A percentile compares a stretch with the other conserved stretches of the same genome.
phyloP scores from a whole-genome alignment of 1,139 yeast genomes.

The Pichia cactophila region DNA sequence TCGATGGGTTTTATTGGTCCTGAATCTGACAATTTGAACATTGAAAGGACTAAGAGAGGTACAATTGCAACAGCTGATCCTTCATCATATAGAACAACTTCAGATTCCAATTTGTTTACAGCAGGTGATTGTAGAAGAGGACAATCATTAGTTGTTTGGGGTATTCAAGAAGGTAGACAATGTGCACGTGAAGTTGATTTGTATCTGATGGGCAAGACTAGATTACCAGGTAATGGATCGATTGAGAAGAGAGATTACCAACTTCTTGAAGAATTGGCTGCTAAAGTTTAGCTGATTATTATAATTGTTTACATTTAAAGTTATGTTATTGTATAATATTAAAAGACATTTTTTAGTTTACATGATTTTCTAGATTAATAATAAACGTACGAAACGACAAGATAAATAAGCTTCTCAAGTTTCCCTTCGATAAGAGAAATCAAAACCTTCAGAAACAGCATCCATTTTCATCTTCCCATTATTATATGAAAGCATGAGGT shows the following conservation, averaged over 20 bases:
- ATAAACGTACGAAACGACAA: neutral
- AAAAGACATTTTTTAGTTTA: neutral
- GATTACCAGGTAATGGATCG: constrained; percentile 91
- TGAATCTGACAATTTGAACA: constrained; percentile 70
- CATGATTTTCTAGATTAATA: no score
- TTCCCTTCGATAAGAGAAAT: constrained; percentile 27
- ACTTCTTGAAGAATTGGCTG: constrained; percentile 65
- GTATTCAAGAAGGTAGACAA: constrained; percentile 98
- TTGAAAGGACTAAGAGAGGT: constrained; percentile 77
- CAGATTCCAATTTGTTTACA: constrained; percentile 66
- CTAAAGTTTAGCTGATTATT: constrained; percentile 35
- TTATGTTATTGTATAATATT: neutral
- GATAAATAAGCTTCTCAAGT: neutral
- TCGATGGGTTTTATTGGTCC: constrained; percentile 99
- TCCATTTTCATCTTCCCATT: constrained; percentile 39
- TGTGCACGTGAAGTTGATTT: constrained; percentile 92
- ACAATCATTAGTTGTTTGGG: constrained; percentile 97
- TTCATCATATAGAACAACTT: constrained; percentile 63
- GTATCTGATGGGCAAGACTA: constrained; percentile 67
- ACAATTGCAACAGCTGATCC: constrained; percentile 66
- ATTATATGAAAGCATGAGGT: constrained; percentile 33
- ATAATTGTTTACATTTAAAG: neutral
- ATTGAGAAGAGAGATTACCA: constrained; percentile 77
- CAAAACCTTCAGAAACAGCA: constrained; percentile 41
- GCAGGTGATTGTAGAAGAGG: constrained; percentile 99